Evolutionary conservation across 192 early-diverging fungal genomes (phyloP).

Genomic region (Mortierella hygrophila): DNA sequence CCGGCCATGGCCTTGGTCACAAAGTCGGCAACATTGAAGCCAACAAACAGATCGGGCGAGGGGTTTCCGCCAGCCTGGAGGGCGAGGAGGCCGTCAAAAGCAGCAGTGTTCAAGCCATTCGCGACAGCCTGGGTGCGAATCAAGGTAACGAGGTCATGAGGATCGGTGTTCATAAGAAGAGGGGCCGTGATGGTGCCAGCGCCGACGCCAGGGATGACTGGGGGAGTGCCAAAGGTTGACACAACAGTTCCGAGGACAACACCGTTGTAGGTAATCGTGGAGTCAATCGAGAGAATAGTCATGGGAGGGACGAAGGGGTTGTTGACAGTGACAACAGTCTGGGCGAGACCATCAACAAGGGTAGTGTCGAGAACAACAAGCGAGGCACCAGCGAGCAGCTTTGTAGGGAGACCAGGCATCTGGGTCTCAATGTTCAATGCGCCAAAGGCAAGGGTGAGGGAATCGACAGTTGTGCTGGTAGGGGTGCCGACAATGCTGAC

Average conservation of each 20-base stretch:
- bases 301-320: constrained; percentile 63
- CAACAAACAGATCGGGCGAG: constrained; percentile 39
- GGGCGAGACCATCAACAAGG: constrained; percentile 40
- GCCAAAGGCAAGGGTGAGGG: constrained; percentile 56
- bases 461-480: constrained; percentile 56
- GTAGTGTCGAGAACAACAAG: constrained; percentile 53
- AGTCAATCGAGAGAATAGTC: constrained; percentile 52
- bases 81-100: constrained; percentile 59
- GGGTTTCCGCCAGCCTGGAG: constrained; percentile 29
- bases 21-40: constrained; percentile 58
- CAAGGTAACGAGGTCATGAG: constrained; percentile 54
- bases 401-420: constrained; percentile 56
- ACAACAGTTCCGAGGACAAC: constrained; percentile 55
- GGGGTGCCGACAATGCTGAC: constrained; percentile 57
- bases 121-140: constrained; percentile 50
- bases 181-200: constrained; percentile 44
- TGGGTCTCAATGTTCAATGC: constrained; percentile 44
- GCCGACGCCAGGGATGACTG: constrained; percentile 34
- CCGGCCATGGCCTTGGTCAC: constrained; percentile 55
- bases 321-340: constrained; percentile 53
- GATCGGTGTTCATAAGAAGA: constrained; percentile 60
- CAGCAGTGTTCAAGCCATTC: constrained; percentile 40
- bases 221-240: constrained; percentile 51
- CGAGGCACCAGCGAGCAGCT: constrained; percentile 48
- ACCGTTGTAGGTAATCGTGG: constrained; percentile 49